Evolutionary conservation across 2,329 filamentous ascomycete genomes (phyloP).

Genomic region (Pseudocercospora crystallina): DNA sequence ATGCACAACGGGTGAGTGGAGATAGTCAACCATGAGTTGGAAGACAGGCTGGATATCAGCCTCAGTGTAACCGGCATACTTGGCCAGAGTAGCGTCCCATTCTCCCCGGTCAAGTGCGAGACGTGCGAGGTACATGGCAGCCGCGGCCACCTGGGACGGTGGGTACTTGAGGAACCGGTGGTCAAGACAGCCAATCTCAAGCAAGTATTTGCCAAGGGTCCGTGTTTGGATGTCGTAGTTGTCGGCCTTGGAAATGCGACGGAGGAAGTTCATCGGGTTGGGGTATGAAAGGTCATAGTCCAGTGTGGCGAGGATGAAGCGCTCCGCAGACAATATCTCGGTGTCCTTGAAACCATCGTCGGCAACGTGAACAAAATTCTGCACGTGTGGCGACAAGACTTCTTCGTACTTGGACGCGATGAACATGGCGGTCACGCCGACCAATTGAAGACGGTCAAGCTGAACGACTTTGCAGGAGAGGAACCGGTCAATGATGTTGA

Average conservation of each 20-base stretch:
- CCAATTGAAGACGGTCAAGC: slow-evolving; percentile 91
- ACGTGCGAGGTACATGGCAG: slow-evolving; percentile 91
- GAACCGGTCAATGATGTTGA: slow-evolving; percentile 99
- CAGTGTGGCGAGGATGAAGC: slow-evolving; percentile 84
- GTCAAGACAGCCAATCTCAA: slow-evolving; percentile 94
- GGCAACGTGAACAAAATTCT: slow-evolving; percentile 95
- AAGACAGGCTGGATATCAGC: slow-evolving; percentile 91
- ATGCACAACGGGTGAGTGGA: slow-evolving; percentile 83
- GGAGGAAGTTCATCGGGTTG: slow-evolving; percentile 99
- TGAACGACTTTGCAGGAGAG: slow-evolving; percentile 93
- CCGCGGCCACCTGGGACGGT: slow-evolving; percentile 86
- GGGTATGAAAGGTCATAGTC: slow-evolving; percentile 98
- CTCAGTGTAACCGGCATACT: slow-evolving; percentile 92
- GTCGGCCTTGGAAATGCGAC: slow-evolving; percentile 97
- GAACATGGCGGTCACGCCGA: slow-evolving; percentile 98
- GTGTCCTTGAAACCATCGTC: slow-evolving; percentile 94
- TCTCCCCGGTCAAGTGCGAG: slow-evolving; percentile 85
- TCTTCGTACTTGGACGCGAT: slow-evolving; percentile 99
- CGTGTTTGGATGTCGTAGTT: slow-evolving; percentile 98
- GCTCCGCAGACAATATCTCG: slow-evolving; percentile 95
- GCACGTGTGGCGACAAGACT: slow-evolving; percentile 91
- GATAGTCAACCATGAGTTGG: slow-evolving; percentile 93
- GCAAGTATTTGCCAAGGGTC: slow-evolving; percentile 94
- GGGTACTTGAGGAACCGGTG: slow-evolving; percentile 89
- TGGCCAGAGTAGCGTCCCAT: slow-evolving; percentile 85